These are phyloP conservation scores for Platanthera guangdongensis DNA, from an alignment of 106 monocot genomes.

Conservation along the genomic window DNA sequence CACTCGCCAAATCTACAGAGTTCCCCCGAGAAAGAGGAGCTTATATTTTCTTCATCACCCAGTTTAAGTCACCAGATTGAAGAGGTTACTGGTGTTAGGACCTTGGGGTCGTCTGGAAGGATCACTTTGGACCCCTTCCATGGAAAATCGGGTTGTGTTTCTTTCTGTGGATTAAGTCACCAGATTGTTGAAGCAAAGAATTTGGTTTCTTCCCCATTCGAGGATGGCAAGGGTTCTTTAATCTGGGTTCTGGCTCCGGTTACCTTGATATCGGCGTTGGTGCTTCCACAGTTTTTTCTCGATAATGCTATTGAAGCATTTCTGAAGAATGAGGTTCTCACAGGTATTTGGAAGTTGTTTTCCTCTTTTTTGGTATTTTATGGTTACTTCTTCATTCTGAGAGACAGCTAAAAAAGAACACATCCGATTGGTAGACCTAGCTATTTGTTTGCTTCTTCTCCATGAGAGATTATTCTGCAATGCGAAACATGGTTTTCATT, in stretches of 20 bases:
- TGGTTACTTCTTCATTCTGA: neutral
- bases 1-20: slow-evolving; percentile 15
- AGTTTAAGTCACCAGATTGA: neutral
- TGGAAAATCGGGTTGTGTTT: slow-evolving; percentile 48
- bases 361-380: neutral
- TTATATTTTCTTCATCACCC: neutral
- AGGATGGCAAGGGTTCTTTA: slow-evolving; percentile 40
- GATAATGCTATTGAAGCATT: slow-evolving; percentile 27
- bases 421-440: no score
- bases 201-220: slow-evolving; percentile 47
- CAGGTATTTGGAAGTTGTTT: slow-evolving; percentile 25
- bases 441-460: neutral
- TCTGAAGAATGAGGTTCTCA: slow-evolving; percentile 37
- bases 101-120: slow-evolving; percentile 9
- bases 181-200: slow-evolving; percentile 34
- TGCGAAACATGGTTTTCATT: neutral
- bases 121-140: slow-evolving; percentile 28
- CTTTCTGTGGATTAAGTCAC: slow-evolving; percentile 44
- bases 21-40: neutral
- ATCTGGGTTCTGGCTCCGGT: slow-evolving; percentile 48
- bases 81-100: neutral
- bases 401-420: no score
- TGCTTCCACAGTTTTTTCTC: slow-evolving; percentile 57
- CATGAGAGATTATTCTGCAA: neutral
- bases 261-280: slow-evolving; percentile 45